Percentiles rank a stretch among this genome's conserved stretches.
These are phyloP conservation scores for Solanum paucissectum DNA, from an alignment of 257 asterid species.

Conservation along the genomic window DNA sequence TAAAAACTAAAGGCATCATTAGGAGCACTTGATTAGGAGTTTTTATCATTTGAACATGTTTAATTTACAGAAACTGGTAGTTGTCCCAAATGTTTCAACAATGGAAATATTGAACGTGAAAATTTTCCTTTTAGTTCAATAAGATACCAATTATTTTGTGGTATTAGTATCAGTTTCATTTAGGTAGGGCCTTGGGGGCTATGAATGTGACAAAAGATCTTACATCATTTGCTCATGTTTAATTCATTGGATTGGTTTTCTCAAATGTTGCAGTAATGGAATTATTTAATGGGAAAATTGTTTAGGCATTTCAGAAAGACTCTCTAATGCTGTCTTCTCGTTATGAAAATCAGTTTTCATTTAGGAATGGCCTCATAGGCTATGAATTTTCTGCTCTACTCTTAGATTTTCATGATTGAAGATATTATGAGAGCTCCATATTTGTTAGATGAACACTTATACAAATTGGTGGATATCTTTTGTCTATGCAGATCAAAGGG, in stretches of 20 bases:
- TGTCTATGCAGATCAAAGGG: constrained; percentile 43
- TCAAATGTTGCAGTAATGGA: background rate
- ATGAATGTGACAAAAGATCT: background rate
- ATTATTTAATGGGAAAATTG: background rate
- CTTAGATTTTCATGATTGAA: background rate
- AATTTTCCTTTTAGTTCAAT: background rate
- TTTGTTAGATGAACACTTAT: background rate
- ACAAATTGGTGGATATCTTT: background rate
- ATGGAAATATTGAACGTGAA: background rate
- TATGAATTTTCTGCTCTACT: background rate
- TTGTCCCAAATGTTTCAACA: background rate
- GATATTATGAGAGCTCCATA: background rate
- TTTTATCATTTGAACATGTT: background rate
- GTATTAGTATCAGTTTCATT: background rate
- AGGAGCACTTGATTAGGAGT: background rate
- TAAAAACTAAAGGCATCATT: background rate
- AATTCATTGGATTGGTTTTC: background rate
- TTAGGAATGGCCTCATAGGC: background rate
- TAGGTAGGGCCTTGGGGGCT: background rate
- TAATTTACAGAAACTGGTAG: background rate
- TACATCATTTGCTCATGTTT: background rate
- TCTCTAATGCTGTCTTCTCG: background rate
- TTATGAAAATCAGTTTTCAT: background rate
- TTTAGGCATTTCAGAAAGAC: background rate
- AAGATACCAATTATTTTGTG: background rate